Conservation (phyloP, 306 rosid genomes). For the Corylus americana region DNA sequence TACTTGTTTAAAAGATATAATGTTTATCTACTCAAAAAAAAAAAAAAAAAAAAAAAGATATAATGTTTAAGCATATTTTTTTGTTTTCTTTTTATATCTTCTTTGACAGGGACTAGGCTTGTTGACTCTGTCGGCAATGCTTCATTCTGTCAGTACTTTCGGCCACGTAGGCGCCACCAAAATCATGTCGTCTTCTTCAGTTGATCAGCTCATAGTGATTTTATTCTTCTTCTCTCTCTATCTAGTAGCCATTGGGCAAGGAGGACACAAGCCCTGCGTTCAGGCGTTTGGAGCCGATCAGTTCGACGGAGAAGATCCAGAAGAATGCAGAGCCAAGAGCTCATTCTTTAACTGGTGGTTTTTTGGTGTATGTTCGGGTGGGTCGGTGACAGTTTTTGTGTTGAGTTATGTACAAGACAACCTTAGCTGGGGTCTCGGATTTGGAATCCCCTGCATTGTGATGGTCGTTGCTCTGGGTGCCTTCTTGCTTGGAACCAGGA, state of each 20-base stretch:
- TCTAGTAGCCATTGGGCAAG: conserved; percentile 46
- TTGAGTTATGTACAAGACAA: conserved; percentile 49
- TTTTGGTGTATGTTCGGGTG: conserved; percentile 30
- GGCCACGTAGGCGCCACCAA: conserved; percentile 5
- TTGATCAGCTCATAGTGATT: conserved; percentile 14
- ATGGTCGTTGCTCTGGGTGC: conserved; percentile 22
- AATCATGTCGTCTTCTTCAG: conserved; percentile 4
- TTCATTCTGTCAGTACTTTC: conserved; percentile 27
- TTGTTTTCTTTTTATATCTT: no score
- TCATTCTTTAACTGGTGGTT: conserved; percentile 64
- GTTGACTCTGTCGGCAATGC: conserved; percentile 39
- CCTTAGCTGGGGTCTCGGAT: conserved; percentile 39
- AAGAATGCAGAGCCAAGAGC: conserved; percentile 48
- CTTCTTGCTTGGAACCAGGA: conserved; percentile 26
- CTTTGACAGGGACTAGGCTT: conserved; percentile 42
- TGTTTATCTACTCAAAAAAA: no score
- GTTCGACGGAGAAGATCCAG: conserved; percentile 40
- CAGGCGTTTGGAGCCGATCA: conserved; percentile 58
- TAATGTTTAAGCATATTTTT: no score
- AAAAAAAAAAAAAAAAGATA: no score
- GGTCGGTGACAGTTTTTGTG: conserved; percentile 18
- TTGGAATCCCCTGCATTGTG: conserved; percentile 30
- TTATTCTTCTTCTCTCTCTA: conserved; percentile 48
- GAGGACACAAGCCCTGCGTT: conserved; percentile 59
- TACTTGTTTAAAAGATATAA: no score